Base-by-base conservation (phyloP, 129 eudicot genomes). In the carrot (Daucus carota) region DNA sequence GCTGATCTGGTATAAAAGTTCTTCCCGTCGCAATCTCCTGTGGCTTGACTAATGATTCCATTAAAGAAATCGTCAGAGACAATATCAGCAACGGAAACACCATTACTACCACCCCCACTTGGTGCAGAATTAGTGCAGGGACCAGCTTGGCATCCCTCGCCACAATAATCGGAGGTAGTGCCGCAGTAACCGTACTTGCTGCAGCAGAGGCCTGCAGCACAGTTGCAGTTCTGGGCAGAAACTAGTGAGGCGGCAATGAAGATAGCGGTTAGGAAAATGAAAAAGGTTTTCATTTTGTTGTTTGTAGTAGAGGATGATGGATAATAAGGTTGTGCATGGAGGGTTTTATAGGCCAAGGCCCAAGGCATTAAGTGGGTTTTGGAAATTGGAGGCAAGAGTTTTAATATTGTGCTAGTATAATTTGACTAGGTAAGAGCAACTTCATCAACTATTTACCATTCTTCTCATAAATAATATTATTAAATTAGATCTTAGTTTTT, bases 41-140 rank as follows among this genome's bases (percentile, higher is more conserved):
- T 54, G 20, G 59, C 70, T 65, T 84, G 76, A 45, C 48, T 77
- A 33, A 60, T 42, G 8, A 85, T 85, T 12, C 84, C 82, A 26
- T 85, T 77, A 34, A 85, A 85, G 45, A 85, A 85, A 7, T 52
- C 77, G 42, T 79, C 84, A 0, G 89, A 82, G 24, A 85, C 86
- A 29, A 82, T 85, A 73, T 82, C 79, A 9, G 72, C 57, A 46
- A 85, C 86, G 1, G 74, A 67, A 0, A 71, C 72, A 12, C 72
- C 72, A 67, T 5, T 15, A 67, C 40, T 22, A 33, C 72, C 28
- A 12, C 43, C 7, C 0, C n/a, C n/a, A n/a, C n/a, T n/a, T n/a
- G 44, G 72, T 22, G 20, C 71, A 20, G 26, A 26, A 8, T 67
- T 66, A 33, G 15, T 5, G 42, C 44, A 67, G 34, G 72, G 72